Evolutionary conservation across 441 rosid species (phyloP).

Genomic region (Iberis amara): DNA sequence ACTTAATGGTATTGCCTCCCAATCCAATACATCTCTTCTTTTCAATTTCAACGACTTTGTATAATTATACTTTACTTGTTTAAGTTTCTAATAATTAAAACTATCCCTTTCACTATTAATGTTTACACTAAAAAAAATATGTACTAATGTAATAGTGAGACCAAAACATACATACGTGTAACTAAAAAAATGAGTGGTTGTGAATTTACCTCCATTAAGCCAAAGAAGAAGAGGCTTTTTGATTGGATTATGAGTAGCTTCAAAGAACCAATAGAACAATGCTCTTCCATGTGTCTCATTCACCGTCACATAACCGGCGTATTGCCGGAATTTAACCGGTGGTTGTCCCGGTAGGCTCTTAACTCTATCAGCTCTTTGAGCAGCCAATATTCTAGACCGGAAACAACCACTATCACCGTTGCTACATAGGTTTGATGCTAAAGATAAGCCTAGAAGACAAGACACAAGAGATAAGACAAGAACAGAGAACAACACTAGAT

Average conservation of each 20-base stretch:
- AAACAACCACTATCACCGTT: constrained; percentile 16
- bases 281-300: constrained; percentile 64
- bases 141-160: too few species aligned
- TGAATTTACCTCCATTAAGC: constrained; percentile 78
- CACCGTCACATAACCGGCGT: constrained; percentile 72
- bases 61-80: too few species aligned
- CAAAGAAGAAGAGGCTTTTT: constrained; percentile 62
- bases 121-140: too few species aligned
- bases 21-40: too few species aligned
- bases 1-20: too few species aligned
- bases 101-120: too few species aligned
- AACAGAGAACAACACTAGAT: constrained; percentile 17
- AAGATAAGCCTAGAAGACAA: constrained; percentile 14
- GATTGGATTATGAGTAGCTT: constrained; percentile 45
- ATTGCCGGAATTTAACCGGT: constrained; percentile 52
- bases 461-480: constrained; percentile 28
- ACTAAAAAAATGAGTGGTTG: not conserved
- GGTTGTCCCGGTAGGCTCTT: constrained; percentile 61
- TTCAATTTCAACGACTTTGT: too few species aligned
- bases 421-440: constrained; percentile 17
- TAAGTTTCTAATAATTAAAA: too few species aligned
- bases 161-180: too few species aligned
- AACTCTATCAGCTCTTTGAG: constrained; percentile 57
- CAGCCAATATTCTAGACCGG: constrained; percentile 28
- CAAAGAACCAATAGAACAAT: constrained; percentile 82